Percentiles rank a stretch among this genome's conserved stretches.
These are phyloP conservation scores for Melaleuca alternifolia DNA, from an alignment of 345 rosid genomes.

Conservation along the genomic window DNA sequence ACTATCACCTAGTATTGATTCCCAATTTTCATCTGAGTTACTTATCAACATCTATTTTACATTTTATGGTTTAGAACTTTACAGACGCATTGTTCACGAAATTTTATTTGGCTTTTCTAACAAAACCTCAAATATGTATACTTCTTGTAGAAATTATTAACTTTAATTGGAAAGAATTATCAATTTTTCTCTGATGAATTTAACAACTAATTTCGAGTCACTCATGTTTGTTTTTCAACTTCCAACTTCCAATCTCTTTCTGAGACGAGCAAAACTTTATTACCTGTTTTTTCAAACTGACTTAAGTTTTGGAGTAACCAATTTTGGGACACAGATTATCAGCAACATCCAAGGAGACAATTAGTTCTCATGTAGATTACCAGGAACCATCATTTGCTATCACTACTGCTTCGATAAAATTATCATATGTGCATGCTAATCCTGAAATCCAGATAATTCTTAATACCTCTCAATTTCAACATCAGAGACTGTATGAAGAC, in stretches of 20 bases:
- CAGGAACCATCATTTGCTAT: not conserved
- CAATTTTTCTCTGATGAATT: not conserved
- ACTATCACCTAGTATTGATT: no score
- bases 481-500: slow-evolving; percentile 32
- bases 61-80: no score
- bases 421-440: not conserved
- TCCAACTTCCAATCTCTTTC: not conserved
- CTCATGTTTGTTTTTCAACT: no score
- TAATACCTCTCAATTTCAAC: not conserved
- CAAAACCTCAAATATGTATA: no score
- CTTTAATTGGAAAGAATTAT: not conserved
- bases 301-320: not conserved
- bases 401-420: not conserved
- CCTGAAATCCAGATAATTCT: not conserved
- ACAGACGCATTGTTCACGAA: no score
- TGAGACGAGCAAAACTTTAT: not conserved
- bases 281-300: not conserved
- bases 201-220: not conserved
- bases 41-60: no score
- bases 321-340: not conserved
- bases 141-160: not conserved
- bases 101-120: no score
- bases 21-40: no score
- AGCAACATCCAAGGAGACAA: not conserved
- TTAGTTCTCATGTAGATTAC: not conserved